These are phyloP conservation scores for Globisporangium recalcitrans DNA, from an alignment of 352 stramenopile genomes.

Conservation along the genomic window DNA sequence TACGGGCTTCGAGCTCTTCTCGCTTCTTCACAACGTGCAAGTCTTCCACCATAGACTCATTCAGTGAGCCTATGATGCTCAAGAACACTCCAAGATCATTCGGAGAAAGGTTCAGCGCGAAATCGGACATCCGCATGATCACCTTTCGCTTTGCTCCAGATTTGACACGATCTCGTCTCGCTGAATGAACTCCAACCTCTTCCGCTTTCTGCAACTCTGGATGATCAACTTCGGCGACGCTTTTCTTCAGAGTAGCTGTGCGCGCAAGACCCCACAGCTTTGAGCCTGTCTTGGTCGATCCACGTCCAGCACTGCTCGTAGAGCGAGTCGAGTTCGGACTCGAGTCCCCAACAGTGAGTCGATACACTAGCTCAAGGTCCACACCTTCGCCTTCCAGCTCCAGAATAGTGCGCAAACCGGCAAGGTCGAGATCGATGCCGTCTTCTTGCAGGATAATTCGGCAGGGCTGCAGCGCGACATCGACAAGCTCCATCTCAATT, in stretches of 20 bases:
- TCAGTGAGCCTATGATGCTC: slow-evolving; percentile 62
- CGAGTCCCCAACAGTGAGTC: slow-evolving; percentile 45
- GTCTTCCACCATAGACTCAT: slow-evolving; percentile 69
- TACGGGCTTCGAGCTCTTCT: slow-evolving; percentile 36
- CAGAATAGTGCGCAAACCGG: slow-evolving; percentile 68
- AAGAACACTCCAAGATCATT: slow-evolving; percentile 79
- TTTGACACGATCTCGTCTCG: slow-evolving; percentile 41
- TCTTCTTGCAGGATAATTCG: slow-evolving; percentile 54
- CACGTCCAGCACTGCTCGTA: slow-evolving; percentile 6
- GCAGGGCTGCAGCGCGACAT: slow-evolving; percentile 80
- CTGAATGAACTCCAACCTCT: slow-evolving; percentile 20
- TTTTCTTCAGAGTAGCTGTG: slow-evolving; percentile 41
- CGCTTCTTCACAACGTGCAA: slow-evolving; percentile 50
- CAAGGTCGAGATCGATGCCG: slow-evolving; percentile 70
- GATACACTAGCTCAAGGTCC: slow-evolving; percentile 73
- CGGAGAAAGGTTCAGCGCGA: slow-evolving; percentile 75
- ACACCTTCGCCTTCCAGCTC: slow-evolving; percentile 85
- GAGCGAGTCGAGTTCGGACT: slow-evolving; percentile 17
- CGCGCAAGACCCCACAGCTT: slow-evolving; percentile 63
- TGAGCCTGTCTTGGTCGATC: slow-evolving; percentile 24
- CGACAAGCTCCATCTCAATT: slow-evolving; percentile 65
- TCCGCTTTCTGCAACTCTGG: slow-evolving; percentile 34
- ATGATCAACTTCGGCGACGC: slow-evolving; percentile 61
- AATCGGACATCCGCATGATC: slow-evolving; percentile 79
- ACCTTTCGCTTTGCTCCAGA: slow-evolving; percentile 54